Evolutionary conservation across 371 early-diverging fungal species (phyloP).

Genomic region (Basidiobolus meristosporus): DNA sequence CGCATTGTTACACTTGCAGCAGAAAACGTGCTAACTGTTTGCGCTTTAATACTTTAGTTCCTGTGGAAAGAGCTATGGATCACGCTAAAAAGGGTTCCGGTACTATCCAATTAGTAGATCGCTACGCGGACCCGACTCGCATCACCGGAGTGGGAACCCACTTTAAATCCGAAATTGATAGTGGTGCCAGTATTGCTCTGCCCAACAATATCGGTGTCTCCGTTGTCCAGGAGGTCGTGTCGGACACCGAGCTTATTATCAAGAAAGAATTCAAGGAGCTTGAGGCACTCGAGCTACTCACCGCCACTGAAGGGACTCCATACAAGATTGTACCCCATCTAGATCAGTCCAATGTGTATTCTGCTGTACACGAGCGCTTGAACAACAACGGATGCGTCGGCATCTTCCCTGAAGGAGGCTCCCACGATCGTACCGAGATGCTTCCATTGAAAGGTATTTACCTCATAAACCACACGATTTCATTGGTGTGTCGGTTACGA

Average conservation of each 20-base stretch:
- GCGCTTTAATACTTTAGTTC: constrained; percentile 41
- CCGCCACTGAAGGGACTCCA: constrained; percentile 26
- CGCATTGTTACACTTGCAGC: too few relatives aligned
- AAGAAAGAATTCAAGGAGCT: constrained; percentile 43
- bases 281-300: constrained; percentile 32
- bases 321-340: constrained; percentile 71
- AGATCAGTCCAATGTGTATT: constrained; percentile 74
- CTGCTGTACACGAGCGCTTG: constrained; percentile 55
- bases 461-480: constrained; percentile 1
- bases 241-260: constrained; percentile 56
- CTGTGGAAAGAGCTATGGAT: constrained; percentile 87
- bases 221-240: constrained; percentile 52
- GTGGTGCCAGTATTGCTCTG: constrained; percentile 39
- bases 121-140: constrained; percentile 33
- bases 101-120: constrained; percentile 33
- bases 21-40: neutral
- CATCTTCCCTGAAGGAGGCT: constrained; percentile 95
- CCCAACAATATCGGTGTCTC: constrained; percentile 34
- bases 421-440: constrained; percentile 88
- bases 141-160: constrained; percentile 45
- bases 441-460: constrained; percentile 82
- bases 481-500: neutral
- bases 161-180: constrained; percentile 43
- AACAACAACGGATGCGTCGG: constrained; percentile 67
- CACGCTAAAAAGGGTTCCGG: constrained; percentile 53